Base-by-base conservation (phyloP, 768 basidiomycete genomes). In the Leccinum subgranulosum region DNA sequence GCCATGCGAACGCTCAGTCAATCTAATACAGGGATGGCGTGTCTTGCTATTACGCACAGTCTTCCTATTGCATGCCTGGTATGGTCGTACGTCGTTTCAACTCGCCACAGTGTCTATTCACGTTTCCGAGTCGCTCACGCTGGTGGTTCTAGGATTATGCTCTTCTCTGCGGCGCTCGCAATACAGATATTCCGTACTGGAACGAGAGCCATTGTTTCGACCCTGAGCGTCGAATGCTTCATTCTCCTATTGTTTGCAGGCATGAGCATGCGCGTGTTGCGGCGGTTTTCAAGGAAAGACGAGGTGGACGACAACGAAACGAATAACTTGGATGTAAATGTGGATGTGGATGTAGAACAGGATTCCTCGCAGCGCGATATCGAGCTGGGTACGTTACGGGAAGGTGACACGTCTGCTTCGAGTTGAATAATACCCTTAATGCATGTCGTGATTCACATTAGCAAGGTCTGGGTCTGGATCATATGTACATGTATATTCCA, bases 41-140 rank as follows among this genome's bases (percentile, higher is more conserved):
- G 59, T 3, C 49, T 64, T 36, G 55, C 63, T 5, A 61, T 65
- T 25, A 60, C 63, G 63, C 59, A 64, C 25, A 53, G 63, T 45
- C 63, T 64, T 9, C 63, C 63, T 0, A 41, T 55, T 3, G 59
- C 63, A 4, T 52, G 36, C 4, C 54, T 61, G 12, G 28, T 57
- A 46, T 64, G 63, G 59, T 61, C 63, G 63, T 65, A 55, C 12
- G 59, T 61, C 34, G 14, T 36, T 11, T 36, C 6, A 2, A 15
- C 12, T 23, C 28, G 1, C n/a, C 9, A 6, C n/a, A 4, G 15
- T 3, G 6, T 19, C n/a, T 6, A 10, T 39, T 49, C 17, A 36
- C 36, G 17, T 17, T 36, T 9, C 36, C 36, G 36, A 17, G 36
- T 36, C 15, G 31, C 12, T 50, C 15, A 31, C 3, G 17, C 15